These are phyloP conservation scores for Pichia sp. DNA, from an alignment of 1,139 yeast genomes.

Conservation along the genomic window DNA sequence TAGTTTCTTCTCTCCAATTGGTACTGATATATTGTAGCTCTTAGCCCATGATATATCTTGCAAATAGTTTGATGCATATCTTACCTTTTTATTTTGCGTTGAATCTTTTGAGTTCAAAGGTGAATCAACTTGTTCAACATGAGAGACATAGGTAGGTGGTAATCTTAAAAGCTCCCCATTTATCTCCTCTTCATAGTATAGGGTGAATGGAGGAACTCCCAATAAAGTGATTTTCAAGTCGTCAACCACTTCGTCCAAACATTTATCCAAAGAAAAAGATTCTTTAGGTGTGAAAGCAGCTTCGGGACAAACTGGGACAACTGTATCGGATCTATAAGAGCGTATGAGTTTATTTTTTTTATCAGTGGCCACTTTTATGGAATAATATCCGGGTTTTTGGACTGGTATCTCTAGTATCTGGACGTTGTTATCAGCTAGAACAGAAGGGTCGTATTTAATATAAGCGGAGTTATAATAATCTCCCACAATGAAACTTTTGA, in stretches of 20 bases:
- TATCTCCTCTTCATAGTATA: constrained; percentile 55
- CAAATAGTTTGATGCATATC: constrained; percentile 30
- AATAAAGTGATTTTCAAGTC: constrained; percentile 43
- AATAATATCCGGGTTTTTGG: constrained; percentile 67
- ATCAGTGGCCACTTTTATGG: constrained; percentile 62
- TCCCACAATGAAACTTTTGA: constrained; percentile 41
- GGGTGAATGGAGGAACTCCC: constrained; percentile 74
- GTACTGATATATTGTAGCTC: constrained; percentile 43
- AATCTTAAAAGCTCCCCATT: constrained; percentile 35
- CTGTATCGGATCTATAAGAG: constrained; percentile 57
- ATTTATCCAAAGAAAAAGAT: constrained; percentile 40
- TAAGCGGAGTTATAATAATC: constrained; percentile 36
- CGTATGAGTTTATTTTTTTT: constrained; percentile 59
- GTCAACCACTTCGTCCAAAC: constrained; percentile 57
- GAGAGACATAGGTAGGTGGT: constrained; percentile 26
- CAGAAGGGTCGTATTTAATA: constrained; percentile 31
- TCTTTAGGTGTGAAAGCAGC: constrained; percentile 43
- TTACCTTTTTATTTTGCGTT: constrained; percentile 3
- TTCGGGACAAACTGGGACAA: constrained; percentile 74
- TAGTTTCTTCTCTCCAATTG: constrained; percentile 42
- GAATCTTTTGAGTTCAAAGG: constrained; percentile 34
- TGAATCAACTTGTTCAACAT: constrained; percentile 31
- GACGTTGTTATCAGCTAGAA: constrained; percentile 38
- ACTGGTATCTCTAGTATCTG: constrained; percentile 57
- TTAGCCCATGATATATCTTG: constrained; percentile 50